Evolutionary conservation across 2,329 filamentous ascomycete genomes (phyloP).

Genomic region (Aspergillus carbonarius): DNA sequence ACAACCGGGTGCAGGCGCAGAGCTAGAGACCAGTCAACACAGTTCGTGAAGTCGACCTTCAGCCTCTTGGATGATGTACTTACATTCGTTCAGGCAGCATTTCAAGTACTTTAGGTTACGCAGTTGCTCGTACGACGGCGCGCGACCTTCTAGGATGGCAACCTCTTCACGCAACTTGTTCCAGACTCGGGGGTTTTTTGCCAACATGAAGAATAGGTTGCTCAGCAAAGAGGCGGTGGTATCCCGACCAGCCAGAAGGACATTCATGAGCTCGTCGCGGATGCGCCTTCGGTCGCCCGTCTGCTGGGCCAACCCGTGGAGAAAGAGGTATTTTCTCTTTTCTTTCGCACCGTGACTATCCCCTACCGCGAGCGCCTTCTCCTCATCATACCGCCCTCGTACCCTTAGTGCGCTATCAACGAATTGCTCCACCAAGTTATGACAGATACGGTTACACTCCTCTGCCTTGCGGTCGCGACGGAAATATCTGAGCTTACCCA

Average conservation of each 20-base stretch:
- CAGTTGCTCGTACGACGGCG: slow-evolving; percentile 24
- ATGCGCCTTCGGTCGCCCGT: slow-evolving; percentile 46
- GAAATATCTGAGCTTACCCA: slow-evolving; percentile 17
- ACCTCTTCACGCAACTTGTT: slow-evolving; percentile 36
- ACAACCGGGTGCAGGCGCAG: slow-evolving; percentile 46
- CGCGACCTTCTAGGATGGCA: slow-evolving; percentile 18
- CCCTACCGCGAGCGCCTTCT: slow-evolving; percentile 14
- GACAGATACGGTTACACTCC: slow-evolving; percentile 38
- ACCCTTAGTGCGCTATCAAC: slow-evolving; percentile 41
- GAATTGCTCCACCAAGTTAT: slow-evolving; percentile 30
- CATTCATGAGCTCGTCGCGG: slow-evolving; percentile 48
- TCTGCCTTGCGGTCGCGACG: slow-evolving; percentile 22
- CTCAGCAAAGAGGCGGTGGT: slow-evolving; percentile 48
- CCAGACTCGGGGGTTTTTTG: slow-evolving; percentile 39
- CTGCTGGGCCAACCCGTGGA: slow-evolving; percentile 45
- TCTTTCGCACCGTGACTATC: slow-evolving; percentile 7
- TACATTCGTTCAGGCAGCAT: slow-evolving; percentile 28
- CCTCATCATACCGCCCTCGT: slow-evolving; percentile 18
- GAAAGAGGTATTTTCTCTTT: slow-evolving; percentile 44
- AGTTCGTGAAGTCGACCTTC: background rate
- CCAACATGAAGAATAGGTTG: slow-evolving; percentile 48
- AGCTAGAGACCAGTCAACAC: slow-evolving; percentile 19
- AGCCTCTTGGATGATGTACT: background rate
- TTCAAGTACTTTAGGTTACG: slow-evolving; percentile 26
- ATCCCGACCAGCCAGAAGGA: slow-evolving; percentile 53